Base-by-base conservation (phyloP, 192 early-diverging fungal species). In the Coemansia sp. region DNA sequence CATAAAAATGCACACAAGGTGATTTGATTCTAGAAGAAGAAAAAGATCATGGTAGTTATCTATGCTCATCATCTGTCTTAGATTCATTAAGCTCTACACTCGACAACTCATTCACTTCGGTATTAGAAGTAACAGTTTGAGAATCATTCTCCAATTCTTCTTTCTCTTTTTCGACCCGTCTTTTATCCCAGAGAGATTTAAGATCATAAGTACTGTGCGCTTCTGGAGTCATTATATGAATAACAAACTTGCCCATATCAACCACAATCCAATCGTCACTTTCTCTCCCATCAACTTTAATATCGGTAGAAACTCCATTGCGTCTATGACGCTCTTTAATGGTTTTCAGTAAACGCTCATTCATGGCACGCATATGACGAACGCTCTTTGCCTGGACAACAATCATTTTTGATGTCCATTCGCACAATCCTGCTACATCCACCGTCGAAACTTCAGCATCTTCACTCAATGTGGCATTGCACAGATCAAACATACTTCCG, bases 251-350 rank as follows among this genome's bases (percentile, higher is more conserved):
- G n/a, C 78, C 78, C 57, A 80, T 41, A 44, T 80, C 78, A 41
- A 80, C 66, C 6, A 74, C 73, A n/a, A 80, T 57, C 78, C 78
- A 80, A 54, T 80, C 78, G 21, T 80, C 72, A 60, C 78, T 80
- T 28, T 80, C 78, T 44, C 73, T 28, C 22, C 78, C 78, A 61
- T 80, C 78, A 6, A 80, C 78, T 18, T 66, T 66, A 24, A 64
- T 71, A 18, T 32, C 53, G 0, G 22, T 7, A 3, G 60, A 26
- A 8, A n/a, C 3, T 38, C 66, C 65, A 32, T n/a, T 60, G 7
- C 22, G 26, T 32, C 65, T 55, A 28, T 65, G 64, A 23, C 73
- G 52, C 24, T 68, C 65, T 60, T 80, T 80, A 24, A 80, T 80
- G 2, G 65, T 63, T 41, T 54, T 80, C 22, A 74, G 48, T 49